These are phyloP conservation scores for Alternaria gaisen DNA, from an alignment of 2,329 filamentous ascomycete species.

Conservation along the genomic window DNA sequence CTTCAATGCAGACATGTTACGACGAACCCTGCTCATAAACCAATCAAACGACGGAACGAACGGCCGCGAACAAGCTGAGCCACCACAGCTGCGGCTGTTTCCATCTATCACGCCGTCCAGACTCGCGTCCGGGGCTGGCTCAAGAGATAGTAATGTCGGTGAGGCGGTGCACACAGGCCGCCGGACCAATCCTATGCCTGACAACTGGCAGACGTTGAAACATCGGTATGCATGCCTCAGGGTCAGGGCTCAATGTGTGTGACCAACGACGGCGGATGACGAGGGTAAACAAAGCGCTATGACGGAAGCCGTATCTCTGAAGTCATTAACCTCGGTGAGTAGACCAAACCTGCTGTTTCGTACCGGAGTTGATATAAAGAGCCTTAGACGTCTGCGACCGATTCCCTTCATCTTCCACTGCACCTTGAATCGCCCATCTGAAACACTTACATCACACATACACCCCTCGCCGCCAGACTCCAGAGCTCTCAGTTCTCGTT, in stretches of 20 bases:
- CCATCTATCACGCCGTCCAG: conserved; percentile 10
- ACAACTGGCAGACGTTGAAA: conserved; percentile 11
- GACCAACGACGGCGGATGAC: conserved; percentile 12
- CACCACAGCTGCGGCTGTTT: conserved; percentile 11
- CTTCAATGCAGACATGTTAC: conserved; percentile 17
- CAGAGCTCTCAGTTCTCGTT: neutral
- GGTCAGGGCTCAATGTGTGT: conserved; percentile 10
- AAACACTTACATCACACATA: neutral
- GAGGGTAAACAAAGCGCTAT: conserved; percentile 11
- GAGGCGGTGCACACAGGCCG: conserved; percentile 25
- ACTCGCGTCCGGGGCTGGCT: conserved; percentile 1
- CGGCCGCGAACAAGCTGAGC: conserved; percentile 19
- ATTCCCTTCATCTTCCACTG: neutral
- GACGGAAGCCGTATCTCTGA: conserved; percentile 1
- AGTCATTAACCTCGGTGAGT: neutral
- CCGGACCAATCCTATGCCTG: conserved; percentile 22
- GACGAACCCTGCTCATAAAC: conserved; percentile 1
- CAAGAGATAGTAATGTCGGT: conserved; percentile 6
- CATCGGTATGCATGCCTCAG: conserved; percentile 18
- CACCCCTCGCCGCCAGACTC: neutral
- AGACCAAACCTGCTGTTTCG: neutral
- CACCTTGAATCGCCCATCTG: neutral
- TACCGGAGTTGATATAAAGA: conserved; percentile 16
- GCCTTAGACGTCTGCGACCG: neutral
- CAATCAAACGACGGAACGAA: conserved; percentile 10